phyloP scores from a whole-genome alignment of 192 early-diverging fungal species.

The Rhizoclosmatium sp. region DNA sequence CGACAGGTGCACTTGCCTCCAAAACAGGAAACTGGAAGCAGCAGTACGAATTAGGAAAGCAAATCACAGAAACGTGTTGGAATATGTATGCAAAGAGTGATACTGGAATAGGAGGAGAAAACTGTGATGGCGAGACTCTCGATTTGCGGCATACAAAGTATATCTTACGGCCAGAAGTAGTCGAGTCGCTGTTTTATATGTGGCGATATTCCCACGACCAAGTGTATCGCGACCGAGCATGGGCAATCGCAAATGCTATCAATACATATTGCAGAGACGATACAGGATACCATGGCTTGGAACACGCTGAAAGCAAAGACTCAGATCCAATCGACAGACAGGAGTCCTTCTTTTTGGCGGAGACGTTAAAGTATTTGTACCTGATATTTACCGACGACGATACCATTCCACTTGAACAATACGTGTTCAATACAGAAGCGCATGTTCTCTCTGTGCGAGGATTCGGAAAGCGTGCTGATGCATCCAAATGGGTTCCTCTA shows the following conservation, averaged over 20 bases:
- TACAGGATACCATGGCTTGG: slow-evolving; percentile 16
- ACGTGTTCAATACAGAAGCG: slow-evolving; percentile 95
- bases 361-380: slow-evolving; percentile 97
- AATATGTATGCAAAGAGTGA: slow-evolving; percentile 73
- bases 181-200: slow-evolving; percentile 53
- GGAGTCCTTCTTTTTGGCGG: slow-evolving; percentile 86
- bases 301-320: not conserved
- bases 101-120: slow-evolving; percentile 82
- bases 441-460: slow-evolving; percentile 74
- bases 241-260: slow-evolving; percentile 37
- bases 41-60: slow-evolving; percentile 37
- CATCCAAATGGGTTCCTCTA: slow-evolving; percentile 23
- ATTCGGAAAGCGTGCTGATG: slow-evolving; percentile 42
- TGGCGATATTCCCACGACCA: slow-evolving; percentile 59
- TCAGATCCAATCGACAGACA: slow-evolving; percentile 37
- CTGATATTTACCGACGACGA: slow-evolving; percentile 74
- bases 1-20: slow-evolving; percentile 59
- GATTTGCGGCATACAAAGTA: slow-evolving; percentile 23
- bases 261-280: slow-evolving; percentile 26
- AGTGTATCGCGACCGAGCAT: slow-evolving; percentile 57
- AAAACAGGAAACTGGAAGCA: slow-evolving; percentile 43
- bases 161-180: slow-evolving; percentile 42
- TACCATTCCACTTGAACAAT: slow-evolving; percentile 76
- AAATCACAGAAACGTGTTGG: slow-evolving; percentile 52
- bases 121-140: slow-evolving; percentile 48